Conservation (phyloP, 495 filamentous ascomycete species). For the Venustampulla echinocandica region DNA sequence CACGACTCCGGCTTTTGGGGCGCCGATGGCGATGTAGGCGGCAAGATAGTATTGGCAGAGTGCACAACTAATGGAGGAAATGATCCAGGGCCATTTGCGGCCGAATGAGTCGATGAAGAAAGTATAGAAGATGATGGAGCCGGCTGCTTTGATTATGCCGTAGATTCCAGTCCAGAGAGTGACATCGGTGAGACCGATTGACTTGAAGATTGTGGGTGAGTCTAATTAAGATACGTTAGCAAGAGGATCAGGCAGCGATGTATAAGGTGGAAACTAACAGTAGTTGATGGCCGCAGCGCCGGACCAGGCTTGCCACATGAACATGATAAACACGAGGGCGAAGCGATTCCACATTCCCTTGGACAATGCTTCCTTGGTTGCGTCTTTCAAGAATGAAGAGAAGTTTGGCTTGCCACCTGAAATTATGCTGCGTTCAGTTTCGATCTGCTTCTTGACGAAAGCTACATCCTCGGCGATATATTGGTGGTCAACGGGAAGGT, state of each 20-base stretch:
- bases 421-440: slow-evolving; percentile 44
- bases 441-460: slow-evolving; percentile 50
- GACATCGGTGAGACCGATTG: slow-evolving; percentile 45
- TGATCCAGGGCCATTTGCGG: slow-evolving; percentile 57
- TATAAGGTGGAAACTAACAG: too few species aligned
- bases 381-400: slow-evolving; percentile 29
- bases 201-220: slow-evolving; percentile 49
- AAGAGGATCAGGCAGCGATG: too few species aligned
- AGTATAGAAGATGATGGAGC: slow-evolving; percentile 51
- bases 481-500: slow-evolving; percentile 46
- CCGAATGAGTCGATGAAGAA: slow-evolving; percentile 44
- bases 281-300: slow-evolving; percentile 66
- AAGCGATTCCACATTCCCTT: slow-evolving; percentile 25
- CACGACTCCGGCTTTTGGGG: slow-evolving; percentile 38
- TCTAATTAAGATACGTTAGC: too few species aligned
- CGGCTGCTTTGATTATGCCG: slow-evolving; percentile 43
- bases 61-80: slow-evolving; percentile 60
- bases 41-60: slow-evolving; percentile 58
- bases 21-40: slow-evolving; percentile 47
- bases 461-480: slow-evolving; percentile 60
- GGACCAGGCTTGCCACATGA: slow-evolving; percentile 52
- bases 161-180: slow-evolving; percentile 12
- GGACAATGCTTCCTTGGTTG: too few species aligned
- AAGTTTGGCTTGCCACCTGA: slow-evolving; percentile 61
- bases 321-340: slow-evolving; percentile 49